Percentiles rank a stretch among this genome's conserved stretches.
phyloP scores from a whole-genome alignment of 805 yeast genomes.

The Spathaspora sp. region DNA sequence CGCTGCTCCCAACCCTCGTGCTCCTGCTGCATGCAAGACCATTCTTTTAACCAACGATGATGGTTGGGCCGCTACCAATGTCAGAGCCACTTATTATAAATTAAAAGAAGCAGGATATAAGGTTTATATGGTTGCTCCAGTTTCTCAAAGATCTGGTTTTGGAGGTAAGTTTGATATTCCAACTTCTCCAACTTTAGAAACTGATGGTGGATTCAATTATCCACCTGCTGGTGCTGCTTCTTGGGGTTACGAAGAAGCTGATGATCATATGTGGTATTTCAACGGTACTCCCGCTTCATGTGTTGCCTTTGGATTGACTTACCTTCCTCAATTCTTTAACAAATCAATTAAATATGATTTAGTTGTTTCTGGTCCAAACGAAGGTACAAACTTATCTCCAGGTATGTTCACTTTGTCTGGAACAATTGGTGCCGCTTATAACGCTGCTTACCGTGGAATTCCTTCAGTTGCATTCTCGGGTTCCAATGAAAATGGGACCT shows the following conservation, averaged over 20 bases:
- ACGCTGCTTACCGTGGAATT: conserved; percentile 44
- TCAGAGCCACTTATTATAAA: conserved; percentile 51
- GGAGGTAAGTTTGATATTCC: conserved; percentile 54
- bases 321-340: conserved; percentile 50
- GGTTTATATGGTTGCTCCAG: conserved; percentile 51
- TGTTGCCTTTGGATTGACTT: conserved; percentile 46
- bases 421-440: conserved; percentile 50
- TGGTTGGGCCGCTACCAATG: conserved; percentile 53
- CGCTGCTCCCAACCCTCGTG: not conserved
- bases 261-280: conserved; percentile 49
- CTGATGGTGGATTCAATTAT: conserved; percentile 47
- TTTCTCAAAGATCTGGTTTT: conserved; percentile 47
- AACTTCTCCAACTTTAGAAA: conserved; percentile 29
- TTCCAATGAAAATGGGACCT: conserved; percentile 46
- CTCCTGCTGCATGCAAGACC: conserved; percentile 28
- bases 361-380: too few species aligned
- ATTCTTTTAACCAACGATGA: conserved; percentile 41
- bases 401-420: conserved; percentile 43
- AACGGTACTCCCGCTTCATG: conserved; percentile 55
- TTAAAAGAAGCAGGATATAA: conserved; percentile 45
- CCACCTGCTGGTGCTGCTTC: conserved; percentile 48
- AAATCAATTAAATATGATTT: too few species aligned
- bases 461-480: conserved; percentile 55
- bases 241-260: conserved; percentile 47
- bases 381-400: conserved; percentile 46